phyloP scores from a whole-genome alignment of 495 filamentous ascomycete genomes.

The Neurospora cerealis region DNA sequence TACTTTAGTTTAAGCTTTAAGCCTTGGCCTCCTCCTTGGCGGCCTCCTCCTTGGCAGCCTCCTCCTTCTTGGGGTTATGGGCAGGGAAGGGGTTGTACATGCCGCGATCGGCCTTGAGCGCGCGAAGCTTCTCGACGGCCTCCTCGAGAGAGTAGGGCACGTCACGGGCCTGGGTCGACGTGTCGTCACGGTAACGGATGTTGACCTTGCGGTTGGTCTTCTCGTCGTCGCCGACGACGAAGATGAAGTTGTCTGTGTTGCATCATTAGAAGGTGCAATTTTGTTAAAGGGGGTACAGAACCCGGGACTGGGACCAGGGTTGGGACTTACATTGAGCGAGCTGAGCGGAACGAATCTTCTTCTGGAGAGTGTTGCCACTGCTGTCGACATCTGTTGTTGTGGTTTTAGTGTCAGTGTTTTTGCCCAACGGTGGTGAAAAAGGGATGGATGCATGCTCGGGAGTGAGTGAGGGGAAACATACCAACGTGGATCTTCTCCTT shows the following conservation, averaged over 20 bases:
- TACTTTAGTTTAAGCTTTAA: neutral
- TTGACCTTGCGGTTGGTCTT: constrained; percentile 70
- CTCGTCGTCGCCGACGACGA: constrained; percentile 75
- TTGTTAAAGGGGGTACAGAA: neutral
- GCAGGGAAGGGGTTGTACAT: constrained; percentile 27
- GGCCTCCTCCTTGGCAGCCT: neutral
- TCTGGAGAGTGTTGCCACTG: constrained; percentile 84
- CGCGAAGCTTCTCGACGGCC: constrained; percentile 60
- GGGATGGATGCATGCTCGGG: neutral
- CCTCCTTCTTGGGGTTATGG: constrained; percentile 11
- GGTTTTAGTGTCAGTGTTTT: neutral
- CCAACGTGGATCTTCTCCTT: constrained; percentile 42
- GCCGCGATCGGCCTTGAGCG: constrained; percentile 47
- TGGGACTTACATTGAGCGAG: constrained; percentile 82
- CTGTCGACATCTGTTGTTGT: constrained; percentile 62
- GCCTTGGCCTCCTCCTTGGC: constrained; percentile 6
- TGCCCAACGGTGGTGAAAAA: neutral
- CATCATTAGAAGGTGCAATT: neutral
- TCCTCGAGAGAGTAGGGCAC: constrained; percentile 65
- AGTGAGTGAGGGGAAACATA: constrained; percentile 6
- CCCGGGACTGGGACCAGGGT: constrained; percentile 24
- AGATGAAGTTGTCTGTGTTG: constrained; percentile 28
- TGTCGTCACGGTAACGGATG: constrained; percentile 83
- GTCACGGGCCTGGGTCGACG: constrained; percentile 60
- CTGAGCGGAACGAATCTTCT: constrained; percentile 89